Evolutionary conservation across 1,284 basidiomycete species (phyloP).

Genomic region (Fistulinella cinereoalba): DNA sequence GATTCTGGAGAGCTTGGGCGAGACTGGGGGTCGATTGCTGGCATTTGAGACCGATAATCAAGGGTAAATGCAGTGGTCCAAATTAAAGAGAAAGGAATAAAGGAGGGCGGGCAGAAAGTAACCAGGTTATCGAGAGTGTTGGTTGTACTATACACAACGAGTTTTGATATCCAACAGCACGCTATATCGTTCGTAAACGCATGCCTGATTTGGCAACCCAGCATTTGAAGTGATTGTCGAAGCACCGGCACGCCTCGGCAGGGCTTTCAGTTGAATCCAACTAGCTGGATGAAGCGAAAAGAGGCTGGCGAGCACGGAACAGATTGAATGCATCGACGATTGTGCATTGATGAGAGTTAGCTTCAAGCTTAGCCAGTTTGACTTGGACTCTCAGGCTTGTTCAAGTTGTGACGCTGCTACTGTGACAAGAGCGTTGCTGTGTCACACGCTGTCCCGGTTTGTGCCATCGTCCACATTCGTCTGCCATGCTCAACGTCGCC

Average conservation of each 20-base stretch:
- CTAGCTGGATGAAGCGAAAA: no score
- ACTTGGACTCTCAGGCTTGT: not conserved
- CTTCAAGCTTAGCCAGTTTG: not conserved
- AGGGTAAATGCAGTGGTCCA: conserved; percentile 3
- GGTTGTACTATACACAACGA: conserved; percentile 4
- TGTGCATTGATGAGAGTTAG: not conserved
- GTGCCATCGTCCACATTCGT: conserved; percentile 17
- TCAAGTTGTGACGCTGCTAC: conserved; percentile 24
- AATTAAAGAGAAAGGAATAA: conserved; percentile 3
- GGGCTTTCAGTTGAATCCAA: no score
- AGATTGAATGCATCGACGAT: no score
- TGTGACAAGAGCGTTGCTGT: conserved; percentile 23
- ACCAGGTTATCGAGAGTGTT: conserved; percentile 11
- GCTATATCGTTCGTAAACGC: conserved; percentile 32
- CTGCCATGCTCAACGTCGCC: conserved; percentile 43
- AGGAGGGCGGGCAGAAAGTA: conserved; percentile 18
- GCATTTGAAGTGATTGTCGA: conserved; percentile 3
- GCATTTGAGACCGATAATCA: conserved; percentile 12
- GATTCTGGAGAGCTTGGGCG: conserved; percentile 26
- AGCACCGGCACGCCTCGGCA: conserved; percentile 1
- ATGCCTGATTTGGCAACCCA: conserved; percentile 25
- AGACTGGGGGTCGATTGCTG: conserved; percentile 5
- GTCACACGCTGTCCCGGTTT: conserved; percentile 30
- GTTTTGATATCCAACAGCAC: conserved; percentile 6
- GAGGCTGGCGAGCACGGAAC: no score